Conservation (phyloP, 75 land plant genomes). For the Pinus albicaulis region DNA sequence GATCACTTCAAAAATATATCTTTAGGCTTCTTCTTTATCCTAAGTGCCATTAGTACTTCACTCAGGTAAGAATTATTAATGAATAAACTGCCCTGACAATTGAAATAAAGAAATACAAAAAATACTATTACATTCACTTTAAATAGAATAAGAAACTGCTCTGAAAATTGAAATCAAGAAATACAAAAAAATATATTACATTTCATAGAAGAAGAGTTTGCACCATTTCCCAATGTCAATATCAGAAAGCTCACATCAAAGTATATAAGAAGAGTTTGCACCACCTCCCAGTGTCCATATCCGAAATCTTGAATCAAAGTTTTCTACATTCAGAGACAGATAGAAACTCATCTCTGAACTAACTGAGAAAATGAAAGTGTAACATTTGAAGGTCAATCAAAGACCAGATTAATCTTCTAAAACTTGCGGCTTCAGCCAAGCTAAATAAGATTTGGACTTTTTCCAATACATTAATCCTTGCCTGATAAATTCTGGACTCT, state of each 20-base stretch:
- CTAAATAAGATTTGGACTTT: not conserved
- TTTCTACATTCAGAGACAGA: conserved; percentile 40
- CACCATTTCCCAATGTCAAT: no score
- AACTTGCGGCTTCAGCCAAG: not conserved
- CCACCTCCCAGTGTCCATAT: conserved; percentile 96
- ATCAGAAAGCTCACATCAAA: no score
- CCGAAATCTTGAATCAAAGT: conserved; percentile 92
- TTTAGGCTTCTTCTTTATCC: no score
- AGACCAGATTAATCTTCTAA: not conserved
- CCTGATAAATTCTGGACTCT: not conserved
- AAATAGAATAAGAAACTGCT: no score
- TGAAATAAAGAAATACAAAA: not conserved
- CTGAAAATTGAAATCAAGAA: no score
- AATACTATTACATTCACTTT: conserved; percentile 60
- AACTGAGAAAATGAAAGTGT: not conserved
- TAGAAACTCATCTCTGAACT: not conserved
- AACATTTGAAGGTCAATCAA: not conserved
- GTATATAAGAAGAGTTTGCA: conserved; percentile 78
- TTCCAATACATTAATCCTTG: not conserved
- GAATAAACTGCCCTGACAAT: not conserved
- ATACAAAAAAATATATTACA: no score
- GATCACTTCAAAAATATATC: no score
- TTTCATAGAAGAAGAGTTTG: no score
- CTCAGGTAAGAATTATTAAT: not conserved
- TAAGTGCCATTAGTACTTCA: no score